Conservation (phyloP, 805 yeast species). For the Saitoella complicata region DNA sequence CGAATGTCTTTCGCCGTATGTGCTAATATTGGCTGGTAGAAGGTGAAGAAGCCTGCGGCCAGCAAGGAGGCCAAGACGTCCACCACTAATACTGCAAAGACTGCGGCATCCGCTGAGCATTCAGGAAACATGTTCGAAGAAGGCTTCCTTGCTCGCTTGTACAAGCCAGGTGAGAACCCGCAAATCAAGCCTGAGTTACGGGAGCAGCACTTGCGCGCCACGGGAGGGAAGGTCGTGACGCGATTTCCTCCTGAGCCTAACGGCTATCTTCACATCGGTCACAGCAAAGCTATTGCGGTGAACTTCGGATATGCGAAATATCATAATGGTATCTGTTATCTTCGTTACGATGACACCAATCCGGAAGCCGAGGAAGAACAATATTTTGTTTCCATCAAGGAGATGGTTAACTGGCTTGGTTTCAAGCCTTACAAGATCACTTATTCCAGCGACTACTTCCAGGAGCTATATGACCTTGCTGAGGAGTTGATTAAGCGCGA, state of each 20-base stretch:
- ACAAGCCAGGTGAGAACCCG: conserved; percentile 88
- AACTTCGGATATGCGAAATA: conserved; percentile 93
- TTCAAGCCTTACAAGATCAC: conserved; percentile 88
- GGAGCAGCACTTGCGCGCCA: conserved; percentile 60
- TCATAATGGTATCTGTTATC: conserved; percentile 73
- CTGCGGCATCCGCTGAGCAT: not conserved
- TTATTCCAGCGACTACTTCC: conserved; percentile 91
- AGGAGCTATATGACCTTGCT: conserved; percentile 72
- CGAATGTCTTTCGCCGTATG: conserved; percentile 9
- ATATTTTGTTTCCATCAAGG: conserved; percentile 67
- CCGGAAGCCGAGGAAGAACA: conserved; percentile 97
- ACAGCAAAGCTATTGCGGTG: conserved; percentile 92
- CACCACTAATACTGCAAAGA: conserved; percentile 27
- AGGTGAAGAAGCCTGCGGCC: conserved; percentile 8
- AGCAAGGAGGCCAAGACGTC: conserved; percentile 11
- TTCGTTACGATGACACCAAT: conserved; percentile 93
- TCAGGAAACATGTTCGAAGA: conserved; percentile 56
- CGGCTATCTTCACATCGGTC: conserved; percentile 95
- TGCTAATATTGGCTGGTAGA: conserved; percentile 3
- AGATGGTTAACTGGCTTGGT: conserved; percentile 87
- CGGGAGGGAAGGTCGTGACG: conserved; percentile 72
- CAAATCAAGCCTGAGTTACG: conserved; percentile 77
- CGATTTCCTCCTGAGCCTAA: conserved; percentile 99
- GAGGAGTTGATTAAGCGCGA: conserved; percentile 57
- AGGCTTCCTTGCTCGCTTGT: conserved; percentile 90